phyloP scores from a whole-genome alignment of 805 yeast species.

The Ogataea ramenticola region DNA sequence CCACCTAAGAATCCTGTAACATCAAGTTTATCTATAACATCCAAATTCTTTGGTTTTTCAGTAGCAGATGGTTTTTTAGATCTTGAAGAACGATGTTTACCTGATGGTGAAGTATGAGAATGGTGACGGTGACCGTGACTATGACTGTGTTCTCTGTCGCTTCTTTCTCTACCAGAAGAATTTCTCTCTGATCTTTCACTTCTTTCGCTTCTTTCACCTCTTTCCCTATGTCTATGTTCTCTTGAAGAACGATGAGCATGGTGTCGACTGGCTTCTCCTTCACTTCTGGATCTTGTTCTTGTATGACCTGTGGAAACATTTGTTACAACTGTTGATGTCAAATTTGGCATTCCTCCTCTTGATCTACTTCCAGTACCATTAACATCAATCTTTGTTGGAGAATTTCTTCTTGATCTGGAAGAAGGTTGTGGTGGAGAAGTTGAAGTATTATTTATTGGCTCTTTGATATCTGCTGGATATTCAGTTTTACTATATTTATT shows the following conservation, averaged over 20 bases:
- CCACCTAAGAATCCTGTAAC: constrained; percentile 93
- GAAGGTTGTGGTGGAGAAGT: constrained; percentile 11
- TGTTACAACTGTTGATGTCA: neutral
- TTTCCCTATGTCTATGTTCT: constrained; percentile 10
- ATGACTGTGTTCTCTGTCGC: constrained; percentile 17
- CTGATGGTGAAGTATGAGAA: constrained; percentile 9
- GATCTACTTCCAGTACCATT: neutral
- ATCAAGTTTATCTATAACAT: constrained; percentile 90
- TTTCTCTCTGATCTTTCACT: constrained; percentile 6
- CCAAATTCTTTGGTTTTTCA: constrained; percentile 66
- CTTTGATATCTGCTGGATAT: constrained; percentile 49
- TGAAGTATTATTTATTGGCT: constrained; percentile 14
- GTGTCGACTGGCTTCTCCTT: constrained; percentile 15
- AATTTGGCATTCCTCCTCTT: neutral
- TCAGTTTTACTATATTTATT: constrained; percentile 35
- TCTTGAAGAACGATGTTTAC: constrained; percentile 19
- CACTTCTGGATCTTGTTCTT: constrained; percentile 24
- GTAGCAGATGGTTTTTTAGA: constrained; percentile 33
- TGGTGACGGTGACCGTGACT: constrained; percentile 24
- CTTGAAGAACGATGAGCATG: constrained; percentile 6
- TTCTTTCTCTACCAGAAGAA: constrained; percentile 10
- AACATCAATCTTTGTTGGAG: neutral
- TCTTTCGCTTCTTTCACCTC: constrained; percentile 12
- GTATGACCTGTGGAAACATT: constrained; percentile 10
- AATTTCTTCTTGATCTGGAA: neutral